Evolutionary conservation across 495 filamentous ascomycete species (phyloP).

Genomic region (Venustampulla echinocandica): DNA sequence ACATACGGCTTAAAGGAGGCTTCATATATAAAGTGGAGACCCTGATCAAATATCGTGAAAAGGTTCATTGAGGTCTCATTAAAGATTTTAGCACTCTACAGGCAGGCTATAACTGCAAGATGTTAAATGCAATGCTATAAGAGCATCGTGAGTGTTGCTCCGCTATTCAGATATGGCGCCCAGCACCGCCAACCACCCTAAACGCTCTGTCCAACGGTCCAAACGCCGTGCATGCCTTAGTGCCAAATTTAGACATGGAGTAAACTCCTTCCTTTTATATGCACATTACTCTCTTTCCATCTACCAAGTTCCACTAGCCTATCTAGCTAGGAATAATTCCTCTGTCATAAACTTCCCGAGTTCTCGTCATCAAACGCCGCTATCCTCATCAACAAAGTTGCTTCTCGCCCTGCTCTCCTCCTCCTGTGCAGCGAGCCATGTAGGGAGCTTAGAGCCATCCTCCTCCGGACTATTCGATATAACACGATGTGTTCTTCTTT

Average conservation of each 20-base stretch:
- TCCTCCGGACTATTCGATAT: conserved; percentile 23
- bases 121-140: too few relatives aligned
- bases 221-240: neutral
- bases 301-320: neutral
- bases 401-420: conserved; percentile 27
- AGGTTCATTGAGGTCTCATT: too few relatives aligned
- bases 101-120: too few relatives aligned
- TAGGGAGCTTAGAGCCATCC: conserved; percentile 19
- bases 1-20: too few relatives aligned
- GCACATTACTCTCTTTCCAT: neutral
- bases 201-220: neutral
- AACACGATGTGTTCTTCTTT: conserved; percentile 15
- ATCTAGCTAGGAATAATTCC: neutral
- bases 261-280: neutral
- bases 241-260: neutral
- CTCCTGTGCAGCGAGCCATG: conserved; percentile 27
- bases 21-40: too few relatives aligned
- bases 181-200: neutral
- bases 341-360: neutral
- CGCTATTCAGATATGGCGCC: too few relatives aligned
- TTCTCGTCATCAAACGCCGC: conserved; percentile 6
- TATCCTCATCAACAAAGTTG: conserved; percentile 25
- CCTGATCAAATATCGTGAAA: too few relatives aligned
- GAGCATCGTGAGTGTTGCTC: too few relatives aligned
- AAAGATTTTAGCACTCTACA: too few relatives aligned